Conservation (phyloP, 768 basidiomycete species). For the Daedaleopsis nitida region DNA sequence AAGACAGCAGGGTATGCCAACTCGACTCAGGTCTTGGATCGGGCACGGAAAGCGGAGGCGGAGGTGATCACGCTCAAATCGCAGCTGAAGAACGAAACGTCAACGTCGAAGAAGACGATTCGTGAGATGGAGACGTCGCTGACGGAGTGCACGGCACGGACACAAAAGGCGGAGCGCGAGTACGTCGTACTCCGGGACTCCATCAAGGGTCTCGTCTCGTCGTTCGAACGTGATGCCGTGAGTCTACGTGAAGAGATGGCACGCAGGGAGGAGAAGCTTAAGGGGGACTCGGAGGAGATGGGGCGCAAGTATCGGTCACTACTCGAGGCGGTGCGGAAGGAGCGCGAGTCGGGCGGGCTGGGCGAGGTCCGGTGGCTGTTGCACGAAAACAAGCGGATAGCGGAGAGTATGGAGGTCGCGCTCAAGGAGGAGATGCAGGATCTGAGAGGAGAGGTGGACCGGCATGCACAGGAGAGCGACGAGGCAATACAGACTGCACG, state of each 20-base stretch:
- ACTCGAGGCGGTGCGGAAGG: constrained; percentile 60
- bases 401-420: constrained; percentile 59
- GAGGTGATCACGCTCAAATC: constrained; percentile 68
- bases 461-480: constrained; percentile 55
- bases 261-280: constrained; percentile 69
- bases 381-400: constrained; percentile 49
- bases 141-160: constrained; percentile 72
- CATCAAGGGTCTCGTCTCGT: constrained; percentile 68
- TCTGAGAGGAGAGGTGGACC: constrained; percentile 56
- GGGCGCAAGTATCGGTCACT: constrained; percentile 71
- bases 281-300: constrained; percentile 64
- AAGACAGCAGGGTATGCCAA: background rate
- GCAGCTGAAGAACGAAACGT: constrained; percentile 73
- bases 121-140: constrained; percentile 81
- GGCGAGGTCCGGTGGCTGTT: constrained; percentile 51
- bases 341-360: constrained; percentile 50
- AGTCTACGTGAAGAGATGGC: constrained; percentile 73
- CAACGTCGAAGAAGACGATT: constrained; percentile 70
- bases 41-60: constrained; percentile 84
- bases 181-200: constrained; percentile 79
- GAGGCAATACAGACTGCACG: constrained; percentile 61
- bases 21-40: constrained; percentile 54
- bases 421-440: constrained; percentile 59
- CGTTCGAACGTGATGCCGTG: constrained; percentile 76
- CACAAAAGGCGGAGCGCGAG: constrained; percentile 81